These are phyloP conservation scores for Nigrospora oryzae DNA, from an alignment of 2,329 filamentous ascomycete genomes.

Conservation along the genomic window DNA sequence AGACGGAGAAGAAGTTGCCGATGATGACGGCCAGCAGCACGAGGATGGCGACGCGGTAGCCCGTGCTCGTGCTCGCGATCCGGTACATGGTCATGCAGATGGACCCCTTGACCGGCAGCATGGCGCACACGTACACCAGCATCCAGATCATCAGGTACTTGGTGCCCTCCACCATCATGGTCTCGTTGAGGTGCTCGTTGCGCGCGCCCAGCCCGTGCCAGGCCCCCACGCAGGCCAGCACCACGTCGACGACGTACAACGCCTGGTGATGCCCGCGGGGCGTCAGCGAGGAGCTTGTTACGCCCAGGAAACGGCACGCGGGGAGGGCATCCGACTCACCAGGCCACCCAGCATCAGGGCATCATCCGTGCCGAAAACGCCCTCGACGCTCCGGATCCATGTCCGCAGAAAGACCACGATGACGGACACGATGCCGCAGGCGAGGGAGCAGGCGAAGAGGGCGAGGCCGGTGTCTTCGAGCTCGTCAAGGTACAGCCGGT, in stretches of 20 bases:
- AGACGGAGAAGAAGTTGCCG: constrained; percentile 19
- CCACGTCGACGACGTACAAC: constrained; percentile 6
- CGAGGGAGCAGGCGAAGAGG: constrained; percentile 4
- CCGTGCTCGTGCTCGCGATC: constrained; percentile 13
- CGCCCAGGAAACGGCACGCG: too few species aligned
- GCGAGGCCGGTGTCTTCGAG: constrained; percentile 4
- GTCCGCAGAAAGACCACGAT: constrained; percentile 3
- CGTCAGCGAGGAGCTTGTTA: neutral
- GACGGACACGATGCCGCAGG: constrained; percentile 5
- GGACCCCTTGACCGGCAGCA: constrained; percentile 21
- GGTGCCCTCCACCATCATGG: constrained; percentile 8
- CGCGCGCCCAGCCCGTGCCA: constrained; percentile 12
- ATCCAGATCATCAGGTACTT: constrained; percentile 18
- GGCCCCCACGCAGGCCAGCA: constrained; percentile 5
- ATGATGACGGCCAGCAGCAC: constrained; percentile 8
- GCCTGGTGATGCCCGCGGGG: neutral
- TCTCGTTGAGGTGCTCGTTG: constrained; percentile 12
- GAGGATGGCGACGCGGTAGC: constrained; percentile 12
- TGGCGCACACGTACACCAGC: constrained; percentile 13
- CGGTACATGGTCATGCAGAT: constrained; percentile 26
- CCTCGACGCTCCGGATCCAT: constrained; percentile 3
- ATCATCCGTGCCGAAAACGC: constrained; percentile 6
- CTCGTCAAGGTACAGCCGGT: constrained; percentile 1
- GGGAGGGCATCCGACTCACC: constrained; percentile 1
- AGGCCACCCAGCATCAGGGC: constrained; percentile 6